Evolutionary conservation across 768 basidiomycete species (phyloP).

Genomic region (Dentipellis fragilis): DNA sequence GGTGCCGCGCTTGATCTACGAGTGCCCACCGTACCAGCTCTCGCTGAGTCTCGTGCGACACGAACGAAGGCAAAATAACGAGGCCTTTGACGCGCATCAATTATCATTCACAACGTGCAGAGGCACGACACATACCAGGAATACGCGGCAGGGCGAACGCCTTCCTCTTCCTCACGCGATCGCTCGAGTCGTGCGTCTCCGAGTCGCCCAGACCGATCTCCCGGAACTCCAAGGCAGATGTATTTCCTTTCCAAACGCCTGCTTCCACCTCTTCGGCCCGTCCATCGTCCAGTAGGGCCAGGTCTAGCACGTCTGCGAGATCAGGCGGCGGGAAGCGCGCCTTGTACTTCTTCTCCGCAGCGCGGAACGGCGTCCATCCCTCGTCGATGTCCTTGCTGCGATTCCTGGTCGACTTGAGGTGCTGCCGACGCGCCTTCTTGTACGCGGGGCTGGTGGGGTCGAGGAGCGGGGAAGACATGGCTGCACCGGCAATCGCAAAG

Average conservation of each 20-base stretch:
- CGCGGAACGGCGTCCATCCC: conserved; percentile 68
- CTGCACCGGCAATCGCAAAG: too few species aligned
- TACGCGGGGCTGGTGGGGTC: conserved; percentile 19
- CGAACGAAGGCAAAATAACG: conserved; percentile 70
- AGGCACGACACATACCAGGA: conserved; percentile 36
- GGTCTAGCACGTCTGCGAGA: conserved; percentile 58
- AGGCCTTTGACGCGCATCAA: conserved; percentile 46
- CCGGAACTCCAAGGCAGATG: conserved; percentile 25
- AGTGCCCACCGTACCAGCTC: conserved; percentile 67
- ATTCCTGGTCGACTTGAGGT: conserved; percentile 51
- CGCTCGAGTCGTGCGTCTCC: too few species aligned
- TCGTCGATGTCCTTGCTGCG: conserved; percentile 33
- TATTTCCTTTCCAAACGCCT: conserved; percentile 39
- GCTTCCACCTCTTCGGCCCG: conserved; percentile 31
- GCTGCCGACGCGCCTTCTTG: conserved; percentile 48
- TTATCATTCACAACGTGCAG: conserved; percentile 2
- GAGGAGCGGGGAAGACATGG: neutral
- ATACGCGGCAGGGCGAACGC: conserved; percentile 42
- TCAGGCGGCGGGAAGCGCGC: conserved; percentile 70
- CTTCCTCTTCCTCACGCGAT: conserved; percentile 13
- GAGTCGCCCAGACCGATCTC: conserved; percentile 20
- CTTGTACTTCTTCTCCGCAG: conserved; percentile 75
- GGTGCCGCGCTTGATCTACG: conserved; percentile 58
- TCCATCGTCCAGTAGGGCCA: conserved; percentile 35
- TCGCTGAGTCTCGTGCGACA: conserved; percentile 55